Base-by-base conservation (phyloP, 73 alveolate species). In the Paramecium tetraurelia region DNA sequence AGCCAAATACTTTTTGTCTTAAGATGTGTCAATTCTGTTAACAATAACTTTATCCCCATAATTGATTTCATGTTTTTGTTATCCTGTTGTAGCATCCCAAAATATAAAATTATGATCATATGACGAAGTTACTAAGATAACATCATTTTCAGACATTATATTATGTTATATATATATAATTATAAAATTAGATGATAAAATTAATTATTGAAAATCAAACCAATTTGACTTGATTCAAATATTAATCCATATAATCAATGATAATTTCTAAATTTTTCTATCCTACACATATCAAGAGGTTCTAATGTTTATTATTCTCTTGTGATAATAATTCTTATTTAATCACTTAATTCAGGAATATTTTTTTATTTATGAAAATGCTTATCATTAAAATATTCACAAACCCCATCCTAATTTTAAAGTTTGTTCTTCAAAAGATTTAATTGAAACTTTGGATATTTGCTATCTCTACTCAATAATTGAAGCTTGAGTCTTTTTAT, bases 131-230 rank as follows among this genome's bases (percentile, higher is more conserved):
- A 77, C 87, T 21, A 68, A 63, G 6, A 86, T 86, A 86, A 86
- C 87, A 59, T 77, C 93, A 72, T 85, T 85, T 27, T 69, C 63
- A 36, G 80, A 86, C 93, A 86, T 86, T 53, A 27, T 53, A 86
- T 86, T 53, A 27, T 53, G 33, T 53, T 53, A 18, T 3, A 53
- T 4, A 53, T 53, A 53, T 16, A 50, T 14, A 12, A 50, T 50
- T 50, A 50, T 50, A 12, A 50, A 50, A 4, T 12, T 50, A 50
- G 2, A 14, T 50, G 16, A 50, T 50, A 50, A 50, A 12, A 53
- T 5, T 53, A 18, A 20, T 53, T 53, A n/a, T 7, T 53, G 3
- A 53, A 1, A 7, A 18, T 48, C 22, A 18, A 53, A 53, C 69
- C 4, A 53, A 18, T 53, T 18, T 5, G 7, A 53, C 33, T 53